A percentile compares a stretch with the other conserved stretches of the same genome.
These are phyloP conservation scores for Nicotiana undulata DNA, from an alignment of 257 asterid genomes.

Conservation along the genomic window DNA sequence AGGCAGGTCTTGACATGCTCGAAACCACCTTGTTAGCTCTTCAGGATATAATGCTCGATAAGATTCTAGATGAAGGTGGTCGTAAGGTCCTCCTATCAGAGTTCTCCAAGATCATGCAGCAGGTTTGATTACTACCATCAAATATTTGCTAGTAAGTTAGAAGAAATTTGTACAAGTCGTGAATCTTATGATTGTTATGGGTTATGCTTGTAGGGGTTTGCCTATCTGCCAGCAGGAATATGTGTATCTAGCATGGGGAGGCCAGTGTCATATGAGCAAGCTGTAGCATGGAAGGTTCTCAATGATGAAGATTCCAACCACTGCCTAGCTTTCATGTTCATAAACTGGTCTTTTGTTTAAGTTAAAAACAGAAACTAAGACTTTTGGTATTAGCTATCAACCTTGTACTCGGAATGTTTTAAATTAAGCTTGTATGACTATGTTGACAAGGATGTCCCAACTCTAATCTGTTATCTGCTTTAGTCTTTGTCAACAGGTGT, in stretches of 20 bases:
- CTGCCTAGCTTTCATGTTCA: constrained; percentile 89
- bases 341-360: constrained; percentile 85
- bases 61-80: constrained; percentile 76
- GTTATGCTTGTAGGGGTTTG: constrained; percentile 49
- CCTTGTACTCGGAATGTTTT: constrained; percentile 17
- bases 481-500: neutral
- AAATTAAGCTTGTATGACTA: constrained; percentile 12
- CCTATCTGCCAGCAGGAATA: constrained; percentile 69
- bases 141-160: neutral
- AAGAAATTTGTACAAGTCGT: neutral
- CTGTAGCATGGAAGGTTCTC: constrained; percentile 81
- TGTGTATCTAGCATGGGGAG: constrained; percentile 96
- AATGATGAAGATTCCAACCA: constrained; percentile 67
- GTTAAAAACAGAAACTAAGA: constrained; percentile 14
- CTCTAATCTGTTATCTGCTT: neutral
- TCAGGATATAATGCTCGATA: constrained; percentile 87
- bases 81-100: constrained; percentile 69
- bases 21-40: constrained; percentile 87
- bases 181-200: neutral
- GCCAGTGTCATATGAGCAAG: constrained; percentile 76
- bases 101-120: constrained; percentile 91
- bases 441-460: neutral
- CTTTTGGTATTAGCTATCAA: neutral
- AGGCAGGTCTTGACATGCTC: constrained; percentile 97
- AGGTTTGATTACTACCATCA: constrained; percentile 33